phyloP scores from a whole-genome alignment of 192 early-diverging fungal species.

The Pecoramyces ruminantium region DNA sequence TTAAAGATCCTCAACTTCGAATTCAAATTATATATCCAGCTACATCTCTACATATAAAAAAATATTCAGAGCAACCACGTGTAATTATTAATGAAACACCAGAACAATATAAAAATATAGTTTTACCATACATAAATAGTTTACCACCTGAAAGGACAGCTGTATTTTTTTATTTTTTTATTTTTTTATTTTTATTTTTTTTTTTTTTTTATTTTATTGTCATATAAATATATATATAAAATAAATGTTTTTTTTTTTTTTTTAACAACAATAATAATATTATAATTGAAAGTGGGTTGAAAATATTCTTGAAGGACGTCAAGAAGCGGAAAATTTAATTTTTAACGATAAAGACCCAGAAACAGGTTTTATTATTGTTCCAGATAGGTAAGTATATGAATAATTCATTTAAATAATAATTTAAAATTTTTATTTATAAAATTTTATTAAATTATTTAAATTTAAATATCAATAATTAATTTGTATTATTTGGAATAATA shows the following conservation, averaged over 20 bases:
- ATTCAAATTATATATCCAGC: slow-evolving; percentile 7
- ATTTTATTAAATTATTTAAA: no score
- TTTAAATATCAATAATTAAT: no score
- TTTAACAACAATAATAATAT: no score
- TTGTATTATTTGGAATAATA: no score
- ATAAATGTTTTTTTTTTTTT: no score
- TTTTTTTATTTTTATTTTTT: no score
- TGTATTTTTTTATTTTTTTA: not conserved
- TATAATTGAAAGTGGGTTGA: slow-evolving; percentile 41
- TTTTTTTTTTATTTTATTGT: no score
- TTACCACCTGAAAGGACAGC: slow-evolving; percentile 23
- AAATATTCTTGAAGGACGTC: slow-evolving; percentile 49
- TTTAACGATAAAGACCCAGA: slow-evolving; percentile 33
- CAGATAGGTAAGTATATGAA: no score
- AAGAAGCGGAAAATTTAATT: slow-evolving; percentile 47
- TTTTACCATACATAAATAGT: slow-evolving; percentile 40
- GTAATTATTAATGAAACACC: slow-evolving; percentile 46
- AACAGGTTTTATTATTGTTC: slow-evolving; percentile 54
- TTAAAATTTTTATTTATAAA: no score
- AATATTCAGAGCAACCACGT: slow-evolving; percentile 46
- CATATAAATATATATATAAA: no score
- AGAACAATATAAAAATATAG: slow-evolving; percentile 25
- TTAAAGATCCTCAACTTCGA: not conserved
- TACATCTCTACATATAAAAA: slow-evolving; percentile 32
- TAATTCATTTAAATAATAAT: no score